Evolutionary conservation across 2,329 filamentous ascomycete genomes (phyloP).

Genomic region (Colletotrichum sp.): DNA sequence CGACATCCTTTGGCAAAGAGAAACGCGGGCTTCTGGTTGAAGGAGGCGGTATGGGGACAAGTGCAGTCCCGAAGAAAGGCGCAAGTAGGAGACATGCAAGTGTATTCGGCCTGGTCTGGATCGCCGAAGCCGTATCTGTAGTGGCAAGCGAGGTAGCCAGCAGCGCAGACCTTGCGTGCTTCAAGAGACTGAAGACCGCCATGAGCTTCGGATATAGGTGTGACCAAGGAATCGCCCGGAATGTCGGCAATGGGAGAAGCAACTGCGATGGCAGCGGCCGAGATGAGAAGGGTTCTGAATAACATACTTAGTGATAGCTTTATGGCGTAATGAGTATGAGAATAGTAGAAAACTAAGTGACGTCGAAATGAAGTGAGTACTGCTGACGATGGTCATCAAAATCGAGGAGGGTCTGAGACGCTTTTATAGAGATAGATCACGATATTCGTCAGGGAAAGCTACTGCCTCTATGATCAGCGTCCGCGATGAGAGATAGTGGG

Average conservation of each 20-base stretch:
- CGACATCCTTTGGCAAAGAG: not conserved
- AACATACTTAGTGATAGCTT: not conserved
- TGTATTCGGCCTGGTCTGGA: not conserved
- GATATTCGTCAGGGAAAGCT: not conserved
- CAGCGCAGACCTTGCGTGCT: not conserved
- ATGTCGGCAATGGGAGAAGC: not conserved
- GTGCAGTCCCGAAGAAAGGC: not conserved
- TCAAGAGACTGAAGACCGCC: not conserved
- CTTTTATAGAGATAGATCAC: not conserved
- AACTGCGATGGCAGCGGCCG: not conserved
- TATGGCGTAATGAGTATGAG: not conserved
- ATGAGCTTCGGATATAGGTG: accelerated
- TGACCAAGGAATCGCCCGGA: not conserved
- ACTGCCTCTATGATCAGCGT: not conserved
- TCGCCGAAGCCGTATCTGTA: not conserved
- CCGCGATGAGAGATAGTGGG: not conserved
- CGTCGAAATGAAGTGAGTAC: not conserved
- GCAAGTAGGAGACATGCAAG: not conserved
- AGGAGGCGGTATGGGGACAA: accelerated
- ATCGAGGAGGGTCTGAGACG: not conserved
- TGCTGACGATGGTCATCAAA: accelerated
- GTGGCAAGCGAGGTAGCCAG: not conserved
- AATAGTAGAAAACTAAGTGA: not conserved
- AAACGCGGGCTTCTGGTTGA: not conserved
- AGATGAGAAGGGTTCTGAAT: not conserved